Conservation (phyloP, 306 rosid genomes). For the Lathyrus tuberosus region DNA sequence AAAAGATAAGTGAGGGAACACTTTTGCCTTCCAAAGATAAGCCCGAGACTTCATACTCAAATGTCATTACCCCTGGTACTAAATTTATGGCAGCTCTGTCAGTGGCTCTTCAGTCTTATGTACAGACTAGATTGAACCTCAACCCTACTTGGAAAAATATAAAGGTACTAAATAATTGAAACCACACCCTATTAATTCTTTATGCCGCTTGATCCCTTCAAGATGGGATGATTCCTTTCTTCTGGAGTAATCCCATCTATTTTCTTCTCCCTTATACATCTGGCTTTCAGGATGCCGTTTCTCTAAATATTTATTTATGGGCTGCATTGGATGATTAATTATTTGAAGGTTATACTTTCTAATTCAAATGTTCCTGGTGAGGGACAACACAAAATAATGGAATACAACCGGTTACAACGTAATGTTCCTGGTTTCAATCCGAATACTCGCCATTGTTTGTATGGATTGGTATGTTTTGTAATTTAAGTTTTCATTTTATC, state of each 20-base stretch:
- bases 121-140: too few species aligned
- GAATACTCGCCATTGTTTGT: conserved; percentile 82
- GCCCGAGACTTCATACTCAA: conserved; percentile 83
- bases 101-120: conserved; percentile 89
- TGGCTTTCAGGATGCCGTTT: conserved; percentile 56
- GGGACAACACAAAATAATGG: conserved; percentile 95
- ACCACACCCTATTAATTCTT: too few species aligned
- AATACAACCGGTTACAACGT: conserved; percentile 80
- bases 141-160: too few species aligned
- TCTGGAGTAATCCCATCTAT: too few species aligned
- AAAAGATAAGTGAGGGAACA: too few species aligned
- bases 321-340: conserved; percentile 65
- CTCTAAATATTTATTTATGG: conserved; percentile 60
- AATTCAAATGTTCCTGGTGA: conserved; percentile 95
- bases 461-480: conserved; percentile 83
- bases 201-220: too few species aligned
- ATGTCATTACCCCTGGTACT: conserved; percentile 97
- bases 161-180: too few species aligned
- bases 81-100: conserved; percentile 88
- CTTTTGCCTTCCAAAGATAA: conserved; percentile 37
- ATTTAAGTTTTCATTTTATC: too few species aligned
- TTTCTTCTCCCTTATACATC: conserved; percentile 37
- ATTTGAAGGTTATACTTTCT: conserved; percentile 96
- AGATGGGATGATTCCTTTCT: too few species aligned
- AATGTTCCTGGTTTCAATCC: conserved; percentile 83